phyloP scores from a whole-genome alignment of 192 early-diverging fungal genomes.

The Coemansia sp. region DNA sequence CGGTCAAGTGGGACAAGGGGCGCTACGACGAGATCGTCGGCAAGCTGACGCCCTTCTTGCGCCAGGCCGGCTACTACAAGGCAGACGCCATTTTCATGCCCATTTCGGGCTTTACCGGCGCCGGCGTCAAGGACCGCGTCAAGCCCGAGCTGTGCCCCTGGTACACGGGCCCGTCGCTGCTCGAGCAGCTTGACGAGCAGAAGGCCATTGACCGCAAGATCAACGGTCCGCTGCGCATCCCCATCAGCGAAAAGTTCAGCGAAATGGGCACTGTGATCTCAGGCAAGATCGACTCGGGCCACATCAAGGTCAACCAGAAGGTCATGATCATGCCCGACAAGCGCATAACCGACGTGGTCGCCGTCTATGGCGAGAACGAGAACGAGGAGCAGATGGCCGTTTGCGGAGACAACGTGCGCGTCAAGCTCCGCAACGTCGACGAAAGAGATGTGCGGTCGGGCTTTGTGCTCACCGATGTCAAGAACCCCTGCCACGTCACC shows the following conservation, averaged over 20 bases:
- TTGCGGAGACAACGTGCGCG: conserved; percentile 92
- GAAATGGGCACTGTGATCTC: conserved; percentile 96
- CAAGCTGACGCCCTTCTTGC: conserved; percentile 90
- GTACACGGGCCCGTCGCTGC: conserved; percentile 84
- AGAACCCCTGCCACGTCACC: conserved; percentile 74
- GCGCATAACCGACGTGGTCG: conserved; percentile 68
- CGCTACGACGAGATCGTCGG: conserved; percentile 86
- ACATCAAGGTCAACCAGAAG: conserved; percentile 79
- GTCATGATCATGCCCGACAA: conserved; percentile 93
- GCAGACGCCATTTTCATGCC: conserved; percentile 84
- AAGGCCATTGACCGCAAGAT: conserved; percentile 82
- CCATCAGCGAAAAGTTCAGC: conserved; percentile 94
- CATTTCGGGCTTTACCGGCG: conserved; percentile 95
- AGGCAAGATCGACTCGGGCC: conserved; percentile 96
- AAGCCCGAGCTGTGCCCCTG: conserved; percentile 60
- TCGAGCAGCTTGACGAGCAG: conserved; percentile 82
- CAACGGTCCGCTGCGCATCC: conserved; percentile 87
- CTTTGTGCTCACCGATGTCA: conserved; percentile 79
- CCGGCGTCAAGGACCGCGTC: conserved; percentile 88
- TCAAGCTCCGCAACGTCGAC: conserved; percentile 86
- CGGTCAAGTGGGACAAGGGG: conserved; percentile 88
- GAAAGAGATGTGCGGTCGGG: conserved; percentile 88
- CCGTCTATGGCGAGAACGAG: conserved; percentile 83
- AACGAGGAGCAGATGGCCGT: conserved; percentile 68
- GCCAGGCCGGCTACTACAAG: conserved; percentile 82